Conservation (phyloP, 2,329 filamentous ascomycete genomes). For the Diaporthe destruens region DNA sequence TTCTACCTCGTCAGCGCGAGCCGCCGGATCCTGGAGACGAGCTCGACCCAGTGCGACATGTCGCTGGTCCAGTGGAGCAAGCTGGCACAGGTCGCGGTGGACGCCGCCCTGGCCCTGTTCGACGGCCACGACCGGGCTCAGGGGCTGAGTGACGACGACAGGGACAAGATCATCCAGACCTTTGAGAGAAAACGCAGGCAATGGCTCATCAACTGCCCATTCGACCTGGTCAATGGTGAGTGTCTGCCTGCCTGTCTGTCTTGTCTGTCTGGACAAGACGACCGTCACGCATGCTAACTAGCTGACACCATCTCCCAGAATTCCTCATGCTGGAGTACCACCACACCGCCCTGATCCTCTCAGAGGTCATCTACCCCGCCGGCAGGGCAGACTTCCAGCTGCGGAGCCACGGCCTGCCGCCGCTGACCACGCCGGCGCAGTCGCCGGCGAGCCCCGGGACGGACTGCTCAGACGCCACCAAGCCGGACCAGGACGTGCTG, state of each 20-base stretch:
- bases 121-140: slow-evolving; percentile 1
- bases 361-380: slow-evolving; percentile 38
- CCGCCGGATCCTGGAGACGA: slow-evolving; percentile 33
- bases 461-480: background rate
- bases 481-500: slow-evolving; percentile 37
- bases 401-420: slow-evolving; percentile 32
- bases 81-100: slow-evolving; percentile 29
- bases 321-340: slow-evolving; percentile 40
- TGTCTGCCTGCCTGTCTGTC: too few relatives aligned
- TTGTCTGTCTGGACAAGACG: too few relatives aligned
- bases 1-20: slow-evolving; percentile 9
- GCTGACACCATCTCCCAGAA: background rate
- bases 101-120: slow-evolving; percentile 15
- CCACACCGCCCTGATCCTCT: slow-evolving; percentile 30
- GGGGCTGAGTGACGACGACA: slow-evolving; percentile 31
- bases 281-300: background rate
- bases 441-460: background rate
- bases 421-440: background rate
- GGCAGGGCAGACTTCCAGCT: slow-evolving; percentile 32
- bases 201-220: slow-evolving; percentile 39
- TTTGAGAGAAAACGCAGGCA: slow-evolving; percentile 35
- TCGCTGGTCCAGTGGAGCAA: slow-evolving; percentile 32
- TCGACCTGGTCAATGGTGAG: slow-evolving; percentile 39
- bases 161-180: slow-evolving; percentile 31
- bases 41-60: slow-evolving; percentile 31